Conservation (phyloP, 345 rosid species). For the Melastoma malabathricum region DNA sequence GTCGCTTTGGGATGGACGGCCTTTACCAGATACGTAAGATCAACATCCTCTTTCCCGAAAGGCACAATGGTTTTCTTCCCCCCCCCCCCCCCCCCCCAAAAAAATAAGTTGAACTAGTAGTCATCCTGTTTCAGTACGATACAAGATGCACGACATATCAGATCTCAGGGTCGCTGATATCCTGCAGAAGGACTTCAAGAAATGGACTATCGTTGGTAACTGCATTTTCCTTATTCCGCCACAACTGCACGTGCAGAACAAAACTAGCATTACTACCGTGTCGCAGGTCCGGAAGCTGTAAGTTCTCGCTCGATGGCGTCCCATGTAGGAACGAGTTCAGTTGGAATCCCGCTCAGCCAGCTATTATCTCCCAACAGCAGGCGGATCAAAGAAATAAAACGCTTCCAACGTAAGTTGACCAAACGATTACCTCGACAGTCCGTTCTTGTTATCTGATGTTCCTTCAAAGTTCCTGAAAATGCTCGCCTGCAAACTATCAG, state of each 20-base stretch:
- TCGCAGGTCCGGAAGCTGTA: slow-evolving; percentile 15
- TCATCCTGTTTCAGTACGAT: slow-evolving; percentile 31
- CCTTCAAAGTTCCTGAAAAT: not conserved
- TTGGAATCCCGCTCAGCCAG: slow-evolving; percentile 34
- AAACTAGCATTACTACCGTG: no score
- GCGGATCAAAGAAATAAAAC: slow-evolving; percentile 26
- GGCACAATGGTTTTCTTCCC: not conserved
- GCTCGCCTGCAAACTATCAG: slow-evolving; percentile 17
- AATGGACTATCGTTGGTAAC: slow-evolving; percentile 37
- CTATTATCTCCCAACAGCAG: slow-evolving; percentile 25
- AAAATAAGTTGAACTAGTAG: slow-evolving; percentile 3
- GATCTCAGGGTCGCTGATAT: slow-evolving; percentile 33
- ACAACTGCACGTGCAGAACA: not conserved
- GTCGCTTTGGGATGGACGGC: slow-evolving; percentile 45
- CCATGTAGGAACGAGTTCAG: slow-evolving; percentile 43
- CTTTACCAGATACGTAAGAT: slow-evolving; percentile 40
- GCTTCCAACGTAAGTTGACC: slow-evolving; percentile 33
- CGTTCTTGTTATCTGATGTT: not conserved
- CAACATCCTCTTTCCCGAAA: not conserved
- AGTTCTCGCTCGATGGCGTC: slow-evolving; percentile 19
- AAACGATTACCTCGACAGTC: not conserved
- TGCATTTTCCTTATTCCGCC: not conserved
- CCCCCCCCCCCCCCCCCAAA: no score
- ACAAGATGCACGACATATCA: slow-evolving; percentile 38
- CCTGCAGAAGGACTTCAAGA: slow-evolving; percentile 46